These are phyloP conservation scores for Globomyces sp. DNA, from an alignment of 371 early-diverging fungal species.

Conservation along the genomic window DNA sequence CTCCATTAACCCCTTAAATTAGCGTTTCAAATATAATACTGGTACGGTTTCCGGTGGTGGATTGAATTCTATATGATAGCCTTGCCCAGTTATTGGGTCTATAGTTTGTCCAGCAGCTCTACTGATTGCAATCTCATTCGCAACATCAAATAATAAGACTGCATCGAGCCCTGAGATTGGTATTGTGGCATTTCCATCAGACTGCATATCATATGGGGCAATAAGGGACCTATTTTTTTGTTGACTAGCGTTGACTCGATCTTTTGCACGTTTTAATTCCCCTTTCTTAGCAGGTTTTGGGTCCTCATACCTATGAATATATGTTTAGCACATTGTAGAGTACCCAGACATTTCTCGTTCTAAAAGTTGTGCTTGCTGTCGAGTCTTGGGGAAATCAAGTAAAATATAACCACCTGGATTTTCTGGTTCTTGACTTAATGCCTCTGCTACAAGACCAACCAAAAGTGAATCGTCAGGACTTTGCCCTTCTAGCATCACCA, in stretches of 20 bases:
- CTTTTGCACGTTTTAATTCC: slow-evolving; percentile 47
- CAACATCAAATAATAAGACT: slow-evolving; percentile 47
- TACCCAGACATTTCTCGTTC: slow-evolving; percentile 55
- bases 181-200: slow-evolving; percentile 20
- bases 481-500: slow-evolving; percentile 40
- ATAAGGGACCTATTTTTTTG: slow-evolving; percentile 32
- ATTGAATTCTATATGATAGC: slow-evolving; percentile 51
- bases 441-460: slow-evolving; percentile 43
- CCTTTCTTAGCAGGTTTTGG: slow-evolving; percentile 56
- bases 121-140: slow-evolving; percentile 45
- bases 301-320: slow-evolving; percentile 44
- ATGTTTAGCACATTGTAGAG: slow-evolving; percentile 19
- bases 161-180: slow-evolving; percentile 46
- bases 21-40: slow-evolving; percentile 6
- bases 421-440: slow-evolving; percentile 29
- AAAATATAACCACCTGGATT: slow-evolving; percentile 47
- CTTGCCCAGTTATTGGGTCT: slow-evolving; percentile 46
- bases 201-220: slow-evolving; percentile 30
- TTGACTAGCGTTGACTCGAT: slow-evolving; percentile 25
- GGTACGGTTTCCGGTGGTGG: slow-evolving; percentile 48
- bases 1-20: slow-evolving; percentile 31
- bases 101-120: slow-evolving; percentile 45
- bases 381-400: slow-evolving; percentile 49
- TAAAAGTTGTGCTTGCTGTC: slow-evolving; percentile 50
- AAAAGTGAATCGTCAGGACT: slow-evolving; percentile 43